Base-by-base conservation (phyloP, 495 filamentous ascomycete species). In the Penicillium mononematosum region DNA sequence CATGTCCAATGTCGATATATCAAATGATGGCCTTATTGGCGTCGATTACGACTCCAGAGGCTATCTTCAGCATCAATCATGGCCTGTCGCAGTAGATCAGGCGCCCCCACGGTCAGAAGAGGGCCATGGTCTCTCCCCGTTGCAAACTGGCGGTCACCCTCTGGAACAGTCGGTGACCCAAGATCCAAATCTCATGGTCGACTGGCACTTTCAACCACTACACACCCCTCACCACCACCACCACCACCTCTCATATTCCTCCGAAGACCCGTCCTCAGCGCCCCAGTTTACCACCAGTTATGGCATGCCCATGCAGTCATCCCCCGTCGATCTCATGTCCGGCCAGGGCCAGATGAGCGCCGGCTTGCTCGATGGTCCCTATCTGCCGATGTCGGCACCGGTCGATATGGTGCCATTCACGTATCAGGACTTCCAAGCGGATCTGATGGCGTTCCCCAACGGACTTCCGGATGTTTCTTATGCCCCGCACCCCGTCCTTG, bases 391-490 rank as follows among this genome's bases (percentile, higher is more conserved):
- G 51, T 81, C 88, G 9, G 83, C 83, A 42, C 75, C 81, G 12
- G 79, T 85, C 51, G 86, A 88, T 42, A 77, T 83, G 56, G 83
- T 91, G 67, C 81, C 85, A 14, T 84, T 85, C 56, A 82, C 88
- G 36, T 91, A 88, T 79, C 88, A 88, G 60, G 88, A 91, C 65
- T 85, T 91, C 59, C 83, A 85, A 54, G 68, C 80, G 29, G 81
- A 84, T 57, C 55, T 78, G 53, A 74, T 81, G 72, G 73, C 76
- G 24, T 84, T 82, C 50, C 70, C 72, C 59, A 75, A 85, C 50
- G 84, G 81, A 4, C 74, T 88, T 34, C 76, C 81, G 22, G 80
- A 81, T 59, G 63, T 81, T 50, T 67, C 75, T 24, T 78, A 80
- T 53, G 82, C 73, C 52, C 66, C 72, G 44, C 75, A 72, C 47